These are phyloP conservation scores for Flaveria ramosissima DNA, from an alignment of 129 eudicot genomes.

Conservation along the genomic window DNA sequence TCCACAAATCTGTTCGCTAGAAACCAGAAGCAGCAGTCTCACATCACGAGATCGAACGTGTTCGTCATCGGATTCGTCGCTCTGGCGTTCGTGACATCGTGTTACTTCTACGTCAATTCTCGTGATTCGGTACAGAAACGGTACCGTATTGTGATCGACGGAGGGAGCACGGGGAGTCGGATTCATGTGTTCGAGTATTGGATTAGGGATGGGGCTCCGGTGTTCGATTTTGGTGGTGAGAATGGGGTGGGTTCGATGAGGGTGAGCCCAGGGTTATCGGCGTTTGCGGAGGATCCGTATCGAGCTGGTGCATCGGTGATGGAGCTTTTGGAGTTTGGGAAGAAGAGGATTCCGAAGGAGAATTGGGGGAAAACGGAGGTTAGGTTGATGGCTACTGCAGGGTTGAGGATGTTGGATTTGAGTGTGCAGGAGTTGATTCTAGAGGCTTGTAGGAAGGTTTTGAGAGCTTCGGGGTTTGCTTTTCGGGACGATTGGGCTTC, in stretches of 20 bases:
- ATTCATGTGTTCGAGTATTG: conserved; percentile 73
- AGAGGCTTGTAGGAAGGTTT: conserved; percentile 62
- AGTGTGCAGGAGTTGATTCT: conserved; percentile 59
- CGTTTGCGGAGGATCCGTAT: conserved; percentile 62
- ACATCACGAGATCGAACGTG: conserved; percentile 29
- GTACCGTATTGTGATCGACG: conserved; percentile 70
- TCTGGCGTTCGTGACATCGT: conserved; percentile 34
- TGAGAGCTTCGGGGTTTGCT: conserved; percentile 66
- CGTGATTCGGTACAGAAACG: neutral
- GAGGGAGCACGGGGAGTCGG: conserved; percentile 91
- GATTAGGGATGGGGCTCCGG: conserved; percentile 43
- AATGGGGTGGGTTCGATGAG: conserved; percentile 62
- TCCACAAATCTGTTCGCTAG: conserved; percentile 57
- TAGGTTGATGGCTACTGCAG: conserved; percentile 88
- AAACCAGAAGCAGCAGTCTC: conserved; percentile 19
- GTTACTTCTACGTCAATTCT: conserved; percentile 34
- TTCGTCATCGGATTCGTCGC: conserved; percentile 34
- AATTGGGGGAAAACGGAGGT: conserved; percentile 66
- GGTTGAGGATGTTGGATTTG: conserved; percentile 74
- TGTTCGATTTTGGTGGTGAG: conserved; percentile 59
- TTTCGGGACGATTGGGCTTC: conserved; percentile 82
- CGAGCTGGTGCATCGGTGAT: conserved; percentile 58
- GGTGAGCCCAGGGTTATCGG: conserved; percentile 86
- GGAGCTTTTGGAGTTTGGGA: conserved; percentile 81
- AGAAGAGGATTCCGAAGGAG: conserved; percentile 60